Base-by-base conservation (phyloP, 106 monocot species). In the Acanthochlamys bracteata region DNA sequence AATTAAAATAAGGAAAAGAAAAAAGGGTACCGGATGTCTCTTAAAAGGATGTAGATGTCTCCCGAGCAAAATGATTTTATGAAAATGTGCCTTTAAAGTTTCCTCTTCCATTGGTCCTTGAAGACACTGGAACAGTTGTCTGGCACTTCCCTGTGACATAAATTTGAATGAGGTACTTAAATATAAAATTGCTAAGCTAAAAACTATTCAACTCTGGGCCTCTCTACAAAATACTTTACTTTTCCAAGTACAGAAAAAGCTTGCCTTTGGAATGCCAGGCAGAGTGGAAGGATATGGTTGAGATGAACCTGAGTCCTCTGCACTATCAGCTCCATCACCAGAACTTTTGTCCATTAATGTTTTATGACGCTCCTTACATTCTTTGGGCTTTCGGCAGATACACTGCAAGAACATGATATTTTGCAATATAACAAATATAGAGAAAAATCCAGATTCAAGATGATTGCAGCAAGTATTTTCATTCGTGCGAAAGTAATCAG, bases 281-380 rank as follows among this genome's bases (percentile, higher is more conserved):
- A 99, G 66, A 33, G 84, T 84, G 39, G 86, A 85, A 60, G 83
- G 80, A 79, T 92, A 99, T 64, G 80, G 89, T 65, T 88, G 91
- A 75, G 98, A 99, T 56, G 92, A 92, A 19, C 98, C 91, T 12
- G 98, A 99, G 81, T 99, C 98, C 66, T 92, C 98, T n/a, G 98
- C 98, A 78, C 88, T 89, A 74, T 99, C 98, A 72, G 92, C 98
- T 19, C 98, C 92, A 79, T 99, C 98, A 75, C 83, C 87, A 67
- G 72, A 41, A 72, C 74, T 88, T 77, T 61, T 85, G 39, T 99
- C 98, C 72, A 86, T 92, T 39, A 99, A 73, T 77, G 74, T 42
- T 73, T 92, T 92, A 62, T 99, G 92, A 7, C 88, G 84, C 21
- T 99, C 98, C 70, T 89, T 99, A 58, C 98, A 99, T 72, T 89